These are phyloP conservation scores for Ganoderma boninense DNA, from an alignment of 1,284 basidiomycete species.

Conservation along the genomic window DNA sequence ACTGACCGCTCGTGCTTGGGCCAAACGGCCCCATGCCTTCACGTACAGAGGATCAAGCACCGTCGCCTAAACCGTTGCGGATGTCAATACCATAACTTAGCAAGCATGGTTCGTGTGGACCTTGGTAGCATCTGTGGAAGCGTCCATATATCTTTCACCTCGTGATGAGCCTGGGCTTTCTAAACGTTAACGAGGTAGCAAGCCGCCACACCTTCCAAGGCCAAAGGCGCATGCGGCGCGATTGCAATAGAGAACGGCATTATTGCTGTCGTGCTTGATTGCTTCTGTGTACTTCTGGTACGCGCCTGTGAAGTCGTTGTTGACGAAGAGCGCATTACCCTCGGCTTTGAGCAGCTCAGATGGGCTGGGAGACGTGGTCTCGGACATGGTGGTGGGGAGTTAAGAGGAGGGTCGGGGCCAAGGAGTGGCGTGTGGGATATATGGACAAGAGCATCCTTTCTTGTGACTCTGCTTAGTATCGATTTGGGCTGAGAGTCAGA, in stretches of 20 bases:
- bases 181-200: not conserved
- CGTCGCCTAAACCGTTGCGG: conserved; percentile 37
- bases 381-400: conserved; percentile 8
- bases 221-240: conserved; percentile 45
- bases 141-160: conserved; percentile 26
- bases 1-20: conserved; percentile 5
- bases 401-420: not conserved
- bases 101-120: conserved; percentile 1
- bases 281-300: conserved; percentile 46
- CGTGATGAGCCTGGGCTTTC: too few species aligned
- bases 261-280: conserved; percentile 40
- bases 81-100: not conserved
- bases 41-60: conserved; percentile 42
- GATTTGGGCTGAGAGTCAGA: not conserved
- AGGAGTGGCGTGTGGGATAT: not conserved
- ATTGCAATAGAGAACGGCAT: conserved; percentile 48
- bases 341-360: conserved; percentile 43
- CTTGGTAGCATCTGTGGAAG: conserved; percentile 25
- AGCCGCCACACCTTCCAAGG: conserved; percentile 29
- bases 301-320: conserved; percentile 43
- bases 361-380: conserved; percentile 3
- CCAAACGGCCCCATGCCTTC: conserved; percentile 30
- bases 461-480: not conserved
- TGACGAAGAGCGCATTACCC: conserved; percentile 46
- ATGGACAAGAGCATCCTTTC: not conserved